Percentiles rank a stretch among this genome's conserved stretches.
Evolutionary conservation across 106 monocot genomes (phyloP).

Genomic region (Dendrobium catenatum): DNA sequence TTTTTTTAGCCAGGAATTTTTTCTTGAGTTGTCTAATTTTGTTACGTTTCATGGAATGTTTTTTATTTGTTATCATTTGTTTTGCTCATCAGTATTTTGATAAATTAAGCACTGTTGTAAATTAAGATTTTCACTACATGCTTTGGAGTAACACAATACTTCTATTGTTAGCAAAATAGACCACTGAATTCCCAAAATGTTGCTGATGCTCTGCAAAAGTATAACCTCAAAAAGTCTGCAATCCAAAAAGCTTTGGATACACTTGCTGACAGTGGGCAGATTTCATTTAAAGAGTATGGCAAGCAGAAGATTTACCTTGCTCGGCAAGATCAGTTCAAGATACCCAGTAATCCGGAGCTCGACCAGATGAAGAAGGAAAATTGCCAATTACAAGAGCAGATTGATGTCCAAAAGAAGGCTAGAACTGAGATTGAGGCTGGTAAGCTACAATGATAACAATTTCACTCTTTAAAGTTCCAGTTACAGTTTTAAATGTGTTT

Average conservation of each 20-base stretch:
- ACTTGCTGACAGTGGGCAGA: constrained; percentile 67
- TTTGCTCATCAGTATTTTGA: background rate
- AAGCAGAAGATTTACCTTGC: constrained; percentile 95
- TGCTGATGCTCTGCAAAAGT: constrained; percentile 95
- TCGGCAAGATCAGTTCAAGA: constrained; percentile 87
- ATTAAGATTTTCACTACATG: background rate
- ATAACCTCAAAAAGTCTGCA: constrained; percentile 83
- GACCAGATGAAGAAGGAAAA: constrained; percentile 89
- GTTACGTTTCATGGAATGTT: background rate
- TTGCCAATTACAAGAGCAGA: constrained; percentile 61
- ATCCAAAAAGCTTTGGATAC: constrained; percentile 84
- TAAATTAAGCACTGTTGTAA: background rate
- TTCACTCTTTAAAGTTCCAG: background rate
- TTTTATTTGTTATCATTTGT: background rate
- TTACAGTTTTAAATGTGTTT: constrained; percentile 1
- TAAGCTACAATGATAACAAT: constrained; percentile 14
- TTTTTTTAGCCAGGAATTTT: too few relatives aligned
- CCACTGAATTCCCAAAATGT: constrained; percentile 90
- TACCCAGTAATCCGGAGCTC: constrained; percentile 77
- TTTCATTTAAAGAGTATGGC: constrained; percentile 95
- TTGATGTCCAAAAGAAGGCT: constrained; percentile 55
- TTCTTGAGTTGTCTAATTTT: background rate
- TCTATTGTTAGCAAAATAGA: constrained; percentile 70
- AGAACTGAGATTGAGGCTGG: constrained; percentile 71
- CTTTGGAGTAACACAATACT: background rate